phyloP scores from a whole-genome alignment of 2,329 filamentous ascomycete genomes.

The Botrytis fabae region DNA sequence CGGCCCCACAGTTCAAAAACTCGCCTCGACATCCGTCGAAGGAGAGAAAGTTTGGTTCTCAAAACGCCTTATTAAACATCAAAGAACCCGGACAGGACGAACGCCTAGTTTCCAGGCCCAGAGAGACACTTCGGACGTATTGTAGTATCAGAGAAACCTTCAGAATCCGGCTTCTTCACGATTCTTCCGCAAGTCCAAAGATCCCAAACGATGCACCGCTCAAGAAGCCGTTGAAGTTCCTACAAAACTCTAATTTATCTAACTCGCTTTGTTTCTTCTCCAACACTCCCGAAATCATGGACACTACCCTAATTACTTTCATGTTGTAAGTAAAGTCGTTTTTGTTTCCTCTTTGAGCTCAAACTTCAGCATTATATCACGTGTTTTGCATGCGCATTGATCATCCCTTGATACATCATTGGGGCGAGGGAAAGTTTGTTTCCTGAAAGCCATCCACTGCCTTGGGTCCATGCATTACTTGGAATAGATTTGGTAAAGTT shows the following conservation, averaged over 20 bases:
- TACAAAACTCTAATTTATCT: neutral
- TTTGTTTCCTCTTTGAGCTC: constrained; percentile 2
- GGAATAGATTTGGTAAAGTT: constrained; percentile 3
- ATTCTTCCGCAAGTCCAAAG: neutral
- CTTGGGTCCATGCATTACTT: neutral
- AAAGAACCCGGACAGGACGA: neutral
- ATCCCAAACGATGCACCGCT: neutral
- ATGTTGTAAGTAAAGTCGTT: constrained; percentile 51
- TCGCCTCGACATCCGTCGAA: neutral
- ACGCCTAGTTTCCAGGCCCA: neutral
- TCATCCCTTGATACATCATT: constrained; percentile 6
- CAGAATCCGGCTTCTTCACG: neutral
- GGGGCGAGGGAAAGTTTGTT: constrained; percentile 1
- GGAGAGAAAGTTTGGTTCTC: neutral
- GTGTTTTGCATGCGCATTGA: constrained; percentile 10
- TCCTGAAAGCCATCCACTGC: neutral
- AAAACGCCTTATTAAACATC: neutral
- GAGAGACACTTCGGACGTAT: neutral
- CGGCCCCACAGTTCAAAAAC: neutral
- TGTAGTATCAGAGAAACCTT: constrained; percentile 8
- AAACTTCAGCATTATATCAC: neutral
- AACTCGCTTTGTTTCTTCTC: constrained; percentile 19
- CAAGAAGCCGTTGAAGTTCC: constrained; percentile 7
- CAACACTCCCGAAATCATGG: constrained; percentile 33
- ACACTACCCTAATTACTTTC: constrained; percentile 67